Percentiles rank a stretch among this genome's conserved stretches.
These are phyloP conservation scores for Cordyceps cicadae DNA, from an alignment of 2,329 filamentous ascomycete species.

Conservation along the genomic window DNA sequence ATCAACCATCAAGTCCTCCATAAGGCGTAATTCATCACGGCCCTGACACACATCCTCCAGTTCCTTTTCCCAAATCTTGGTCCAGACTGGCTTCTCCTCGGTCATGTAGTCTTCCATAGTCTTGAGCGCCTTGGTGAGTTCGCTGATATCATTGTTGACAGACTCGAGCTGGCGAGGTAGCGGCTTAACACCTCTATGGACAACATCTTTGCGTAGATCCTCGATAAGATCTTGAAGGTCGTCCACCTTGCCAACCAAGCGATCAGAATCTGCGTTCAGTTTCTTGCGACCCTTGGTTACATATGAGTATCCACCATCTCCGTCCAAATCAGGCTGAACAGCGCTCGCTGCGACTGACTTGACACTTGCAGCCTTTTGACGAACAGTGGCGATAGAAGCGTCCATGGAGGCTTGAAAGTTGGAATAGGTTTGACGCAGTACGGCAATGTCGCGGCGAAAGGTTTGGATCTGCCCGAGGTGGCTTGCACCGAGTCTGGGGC, in stretches of 20 bases:
- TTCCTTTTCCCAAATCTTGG: constrained; percentile 98
- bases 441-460: constrained; percentile 78
- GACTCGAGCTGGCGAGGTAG: constrained; percentile 81
- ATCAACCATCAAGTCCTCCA: constrained; percentile 90
- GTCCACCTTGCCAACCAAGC: constrained; percentile 84
- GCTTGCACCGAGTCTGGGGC: constrained; percentile 42
- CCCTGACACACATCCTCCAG: constrained; percentile 93
- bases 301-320: constrained; percentile 74
- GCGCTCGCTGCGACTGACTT: constrained; percentile 67
- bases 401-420: constrained; percentile 84
- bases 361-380: constrained; percentile 71
- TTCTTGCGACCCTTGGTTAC: constrained; percentile 81
- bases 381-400: constrained; percentile 75
- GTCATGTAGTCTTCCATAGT: constrained; percentile 90
- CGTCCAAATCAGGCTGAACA: constrained; percentile 61
- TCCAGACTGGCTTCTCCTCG: constrained; percentile 92
- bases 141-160: constrained; percentile 80
- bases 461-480: constrained; percentile 73
- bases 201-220: constrained; percentile 94
- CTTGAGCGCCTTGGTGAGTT: constrained; percentile 77
- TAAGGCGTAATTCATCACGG: constrained; percentile 86
- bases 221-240: constrained; percentile 96
- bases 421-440: constrained; percentile 87
- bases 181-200: constrained; percentile 83
- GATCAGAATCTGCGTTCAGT: constrained; percentile 79